Base-by-base conservation (phyloP, 1,284 basidiomycete genomes). In the Heterobasidion irregulare region DNA sequence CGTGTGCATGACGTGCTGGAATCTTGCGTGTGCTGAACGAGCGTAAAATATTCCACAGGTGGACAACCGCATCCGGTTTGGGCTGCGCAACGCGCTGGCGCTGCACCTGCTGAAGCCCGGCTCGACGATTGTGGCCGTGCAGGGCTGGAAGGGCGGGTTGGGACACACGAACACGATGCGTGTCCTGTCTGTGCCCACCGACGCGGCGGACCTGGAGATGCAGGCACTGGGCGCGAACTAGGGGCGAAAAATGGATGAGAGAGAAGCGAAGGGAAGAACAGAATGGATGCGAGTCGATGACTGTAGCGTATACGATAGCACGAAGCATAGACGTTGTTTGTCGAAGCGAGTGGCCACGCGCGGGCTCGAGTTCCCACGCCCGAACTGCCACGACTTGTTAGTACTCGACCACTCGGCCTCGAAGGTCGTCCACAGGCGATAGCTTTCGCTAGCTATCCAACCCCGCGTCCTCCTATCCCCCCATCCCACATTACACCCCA, bases 71-170 rank as follows among this genome's bases (percentile, higher is more conserved):
- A 90, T 91, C 70, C 87, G 92, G 55, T 98, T 87, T 67, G 97
- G 95, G 61, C 80, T 99, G 69, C 82, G 86, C 69, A 87, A 80
- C 68, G 97, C 93, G n/a, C 79, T 99, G 52, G 78, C 77, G 43
- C 74, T 99, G 68, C 89, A 90, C 62, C 84, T 99, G 69, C 86
- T 99, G 76, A 84, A 87, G 70, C 85, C 92, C 56, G 94, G 94
- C 56, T 87, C 87, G 56, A 94, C 94, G 18, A 83, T 99, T 66
- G 82, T 99, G 64, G 96, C 96, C 52, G 87, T 99, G 9, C 97
- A 99, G 74, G 97, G 97, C 52, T 99, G 96, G 96, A 95, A 96
- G 76, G 94, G 94, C 54, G 96, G 97, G 61, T 83, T 96, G 56
- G 95, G 95, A 47, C 92, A 97, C 77, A 92, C 89, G 59, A 92